Conservation (phyloP, 1,139 yeast genomes). For the Wickerhamiella pararugosa region DNA sequence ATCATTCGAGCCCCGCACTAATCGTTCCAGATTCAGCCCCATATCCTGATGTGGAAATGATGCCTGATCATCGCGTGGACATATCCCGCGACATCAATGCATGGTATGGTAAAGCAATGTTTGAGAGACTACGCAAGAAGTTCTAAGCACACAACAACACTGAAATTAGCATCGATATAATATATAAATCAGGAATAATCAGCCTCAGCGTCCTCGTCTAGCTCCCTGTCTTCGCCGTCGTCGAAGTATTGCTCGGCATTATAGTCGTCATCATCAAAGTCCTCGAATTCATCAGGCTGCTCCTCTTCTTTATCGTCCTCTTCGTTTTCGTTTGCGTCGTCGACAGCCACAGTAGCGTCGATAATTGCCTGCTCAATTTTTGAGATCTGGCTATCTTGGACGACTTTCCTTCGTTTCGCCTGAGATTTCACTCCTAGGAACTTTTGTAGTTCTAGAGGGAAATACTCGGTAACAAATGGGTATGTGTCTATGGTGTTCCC, state of each 20-base stretch:
- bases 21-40: too few relatives aligned
- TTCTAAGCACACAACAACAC: not conserved
- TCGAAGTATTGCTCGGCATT: conserved; percentile 62
- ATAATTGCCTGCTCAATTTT: not conserved
- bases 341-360: conserved; percentile 15
- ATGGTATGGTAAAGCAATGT: conserved; percentile 24
- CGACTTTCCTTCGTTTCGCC: conserved; percentile 19
- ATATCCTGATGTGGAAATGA: too few relatives aligned
- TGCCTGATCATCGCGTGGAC: conserved; percentile 17
- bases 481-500: conserved; percentile 72
- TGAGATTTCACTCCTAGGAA: conserved; percentile 17
- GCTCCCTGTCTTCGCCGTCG: conserved; percentile 34
- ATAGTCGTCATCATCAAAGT: conserved; percentile 59
- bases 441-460: conserved; percentile 62
- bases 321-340: conserved; percentile 30
- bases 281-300: conserved; percentile 39
- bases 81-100: conserved; percentile 22
- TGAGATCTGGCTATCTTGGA: conserved; percentile 21
- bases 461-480: conserved; percentile 45
- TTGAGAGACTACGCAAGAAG: conserved; percentile 15
- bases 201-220: conserved; percentile 36
- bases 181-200: conserved; percentile 12
- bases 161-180: conserved; percentile 8
- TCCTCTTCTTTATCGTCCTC: conserved; percentile 34
- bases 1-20: too few relatives aligned